phyloP scores from a whole-genome alignment of 129 eudicot species.

The Saussurea involucrata region DNA sequence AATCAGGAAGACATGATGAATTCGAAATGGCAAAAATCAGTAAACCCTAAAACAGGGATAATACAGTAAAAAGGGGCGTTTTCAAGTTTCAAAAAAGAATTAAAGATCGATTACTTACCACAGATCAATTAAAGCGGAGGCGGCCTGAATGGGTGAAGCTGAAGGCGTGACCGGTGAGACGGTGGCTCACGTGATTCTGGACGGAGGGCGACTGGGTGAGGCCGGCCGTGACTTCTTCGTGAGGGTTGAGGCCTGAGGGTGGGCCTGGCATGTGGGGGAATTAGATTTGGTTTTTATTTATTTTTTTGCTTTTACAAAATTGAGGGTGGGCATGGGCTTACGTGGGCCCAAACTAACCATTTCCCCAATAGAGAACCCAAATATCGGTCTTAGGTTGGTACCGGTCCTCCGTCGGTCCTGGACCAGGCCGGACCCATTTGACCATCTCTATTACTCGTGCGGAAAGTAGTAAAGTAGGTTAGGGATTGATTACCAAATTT shows the following conservation, averaged over 20 bases:
- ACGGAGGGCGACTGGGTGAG: too few species aligned
- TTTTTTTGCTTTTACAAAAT: too few species aligned
- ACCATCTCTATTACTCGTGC: too few species aligned
- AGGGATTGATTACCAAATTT: too few species aligned
- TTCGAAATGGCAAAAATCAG: neutral
- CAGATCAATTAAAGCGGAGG: neutral
- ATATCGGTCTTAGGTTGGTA: too few species aligned
- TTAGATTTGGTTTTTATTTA: neutral
- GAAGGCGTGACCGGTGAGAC: neutral
- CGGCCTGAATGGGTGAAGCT: neutral
- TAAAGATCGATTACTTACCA: neutral
- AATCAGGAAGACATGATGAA: neutral
- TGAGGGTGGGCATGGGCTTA: neutral
- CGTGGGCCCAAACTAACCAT: neutral
- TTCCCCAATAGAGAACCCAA: too few species aligned
- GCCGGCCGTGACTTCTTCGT: neutral
- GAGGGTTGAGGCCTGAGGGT: too few species aligned
- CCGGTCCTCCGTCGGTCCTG: too few species aligned
- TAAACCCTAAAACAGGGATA: neutral
- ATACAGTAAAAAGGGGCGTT: neutral
- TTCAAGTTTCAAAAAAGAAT: neutral
- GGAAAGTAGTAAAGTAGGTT: too few species aligned
- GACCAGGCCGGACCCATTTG: too few species aligned
- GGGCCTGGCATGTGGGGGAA: too few species aligned
- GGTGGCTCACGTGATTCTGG: neutral